Conservation (phyloP, 257 asterid genomes). For the Nicotiana sylvestris region DNA sequence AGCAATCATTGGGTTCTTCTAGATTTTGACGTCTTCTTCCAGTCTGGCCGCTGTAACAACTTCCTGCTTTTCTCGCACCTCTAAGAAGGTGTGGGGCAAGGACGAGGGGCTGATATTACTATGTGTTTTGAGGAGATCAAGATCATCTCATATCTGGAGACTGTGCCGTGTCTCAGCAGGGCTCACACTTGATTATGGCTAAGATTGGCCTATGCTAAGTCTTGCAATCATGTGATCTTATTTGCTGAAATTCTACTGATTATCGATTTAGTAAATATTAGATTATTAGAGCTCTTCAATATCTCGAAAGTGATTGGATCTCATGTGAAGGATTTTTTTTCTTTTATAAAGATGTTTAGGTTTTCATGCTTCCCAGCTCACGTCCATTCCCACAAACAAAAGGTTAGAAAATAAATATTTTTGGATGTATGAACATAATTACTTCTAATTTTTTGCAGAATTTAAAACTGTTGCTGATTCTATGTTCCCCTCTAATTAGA, state of each 20-base stretch:
- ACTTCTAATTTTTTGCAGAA: background rate
- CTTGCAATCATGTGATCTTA: conserved; percentile 28
- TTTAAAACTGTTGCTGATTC: conserved; percentile 12
- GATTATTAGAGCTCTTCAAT: conserved; percentile 24
- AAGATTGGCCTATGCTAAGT: conserved; percentile 42
- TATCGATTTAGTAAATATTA: conserved; percentile 21
- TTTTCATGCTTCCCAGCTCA: conserved; percentile 89
- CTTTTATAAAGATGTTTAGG: conserved; percentile 57
- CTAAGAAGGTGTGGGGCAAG: conserved; percentile 86
- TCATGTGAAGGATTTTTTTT: conserved; percentile 37
- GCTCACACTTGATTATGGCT: conserved; percentile 90
- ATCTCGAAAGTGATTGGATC: conserved; percentile 25
- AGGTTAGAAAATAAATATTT: conserved; percentile 48
- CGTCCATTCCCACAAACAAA: conserved; percentile 55
- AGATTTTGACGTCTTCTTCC: conserved; percentile 51
- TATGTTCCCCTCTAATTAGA: conserved; percentile 41
- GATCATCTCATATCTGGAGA: conserved; percentile 94
- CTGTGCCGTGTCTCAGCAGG: conserved; percentile 91
- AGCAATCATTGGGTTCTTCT: conserved; percentile 29
- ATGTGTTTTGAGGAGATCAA: conserved; percentile 70
- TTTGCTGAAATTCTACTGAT: conserved; percentile 20
- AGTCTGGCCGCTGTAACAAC: conserved; percentile 91
- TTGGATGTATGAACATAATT: background rate
- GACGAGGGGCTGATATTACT: conserved; percentile 45
- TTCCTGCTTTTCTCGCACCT: conserved; percentile 81